Conservation (phyloP, 1,284 basidiomycete species). For the Rhodotorula mucilaginosa region DNA sequence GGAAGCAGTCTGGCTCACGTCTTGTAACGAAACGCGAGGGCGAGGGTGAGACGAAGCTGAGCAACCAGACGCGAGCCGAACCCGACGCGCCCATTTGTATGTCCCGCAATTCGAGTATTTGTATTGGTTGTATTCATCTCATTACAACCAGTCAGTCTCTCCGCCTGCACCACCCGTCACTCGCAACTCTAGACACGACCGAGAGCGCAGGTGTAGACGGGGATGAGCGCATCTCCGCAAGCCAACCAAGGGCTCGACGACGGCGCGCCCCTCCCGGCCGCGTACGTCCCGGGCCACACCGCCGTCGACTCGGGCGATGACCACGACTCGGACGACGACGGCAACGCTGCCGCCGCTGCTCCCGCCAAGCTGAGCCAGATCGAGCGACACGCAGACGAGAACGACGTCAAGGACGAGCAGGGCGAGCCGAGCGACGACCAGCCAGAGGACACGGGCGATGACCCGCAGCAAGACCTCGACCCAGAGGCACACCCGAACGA, state of each 20-base stretch:
- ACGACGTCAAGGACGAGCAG: constrained; percentile 58
- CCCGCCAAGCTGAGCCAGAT: constrained; percentile 37
- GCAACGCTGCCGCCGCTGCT: neutral
- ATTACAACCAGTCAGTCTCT: neutral
- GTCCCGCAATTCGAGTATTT: neutral
- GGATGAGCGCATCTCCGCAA: constrained; percentile 21
- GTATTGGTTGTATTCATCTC: neutral
- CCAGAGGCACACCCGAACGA: constrained; percentile 35
- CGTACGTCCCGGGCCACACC: constrained; percentile 16
- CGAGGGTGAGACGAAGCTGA: constrained; percentile 3
- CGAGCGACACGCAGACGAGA: constrained; percentile 50
- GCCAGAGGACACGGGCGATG: constrained; percentile 37
- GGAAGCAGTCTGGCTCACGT: neutral
- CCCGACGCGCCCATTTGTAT: neutral
- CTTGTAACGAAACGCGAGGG: neutral
- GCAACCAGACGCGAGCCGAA: neutral
- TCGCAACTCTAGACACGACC: neutral
- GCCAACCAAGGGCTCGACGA: constrained; percentile 25
- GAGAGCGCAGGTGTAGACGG: no score
- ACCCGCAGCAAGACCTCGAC: constrained; percentile 25
- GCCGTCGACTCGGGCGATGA: neutral
- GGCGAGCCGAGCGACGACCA: constrained; percentile 43
- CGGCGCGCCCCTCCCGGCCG: constrained; percentile 9
- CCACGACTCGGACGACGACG: neutral
- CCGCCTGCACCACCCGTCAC: no score